These are phyloP conservation scores for Didymella arachidicola DNA, from an alignment of 2,329 filamentous ascomycete species.

Conservation along the genomic window DNA sequence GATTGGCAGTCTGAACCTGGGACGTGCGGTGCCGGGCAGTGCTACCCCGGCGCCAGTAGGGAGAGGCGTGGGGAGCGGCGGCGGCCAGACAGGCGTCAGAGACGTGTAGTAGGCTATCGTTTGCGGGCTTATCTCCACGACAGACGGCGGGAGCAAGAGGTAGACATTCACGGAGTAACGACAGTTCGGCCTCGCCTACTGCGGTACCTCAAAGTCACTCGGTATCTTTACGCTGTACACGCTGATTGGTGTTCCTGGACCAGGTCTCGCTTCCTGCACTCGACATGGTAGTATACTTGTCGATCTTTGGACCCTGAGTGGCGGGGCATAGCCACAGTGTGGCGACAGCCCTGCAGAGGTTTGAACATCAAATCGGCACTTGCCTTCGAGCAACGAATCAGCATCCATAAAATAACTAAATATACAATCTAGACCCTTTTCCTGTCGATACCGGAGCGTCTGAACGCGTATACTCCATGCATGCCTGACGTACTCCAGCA, in stretches of 20 bases:
- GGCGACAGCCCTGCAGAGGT: conserved; percentile 4
- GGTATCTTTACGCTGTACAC: background rate
- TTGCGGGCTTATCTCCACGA: background rate
- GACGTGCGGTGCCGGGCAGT: conserved; percentile 49
- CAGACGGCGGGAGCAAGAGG: background rate
- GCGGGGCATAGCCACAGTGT: conserved; percentile 22
- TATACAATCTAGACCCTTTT: conserved; percentile 13
- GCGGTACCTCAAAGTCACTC: background rate
- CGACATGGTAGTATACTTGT: conserved; percentile 10
- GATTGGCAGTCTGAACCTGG: conserved; percentile 81
- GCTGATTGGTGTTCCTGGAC: conserved; percentile 42
- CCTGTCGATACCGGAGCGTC: background rate
- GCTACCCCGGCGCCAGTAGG: conserved; percentile 32
- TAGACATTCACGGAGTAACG: background rate
- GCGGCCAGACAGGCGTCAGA: conserved; percentile 38
- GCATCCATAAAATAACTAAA: conserved; percentile 2
- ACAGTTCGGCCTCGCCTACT: conserved; percentile 14
- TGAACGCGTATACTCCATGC: conserved; percentile 12
- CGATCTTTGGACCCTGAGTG: conserved; percentile 29
- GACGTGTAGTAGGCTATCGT: conserved; percentile 40
- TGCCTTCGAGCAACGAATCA: conserved; percentile 10
- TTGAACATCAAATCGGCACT: background rate
- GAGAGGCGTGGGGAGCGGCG: conserved; percentile 31
- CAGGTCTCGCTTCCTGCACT: conserved; percentile 1
- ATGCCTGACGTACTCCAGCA: conserved; percentile 16